phyloP scores from a whole-genome alignment of 139 green algal species.

The Closterium sp. region DNA sequence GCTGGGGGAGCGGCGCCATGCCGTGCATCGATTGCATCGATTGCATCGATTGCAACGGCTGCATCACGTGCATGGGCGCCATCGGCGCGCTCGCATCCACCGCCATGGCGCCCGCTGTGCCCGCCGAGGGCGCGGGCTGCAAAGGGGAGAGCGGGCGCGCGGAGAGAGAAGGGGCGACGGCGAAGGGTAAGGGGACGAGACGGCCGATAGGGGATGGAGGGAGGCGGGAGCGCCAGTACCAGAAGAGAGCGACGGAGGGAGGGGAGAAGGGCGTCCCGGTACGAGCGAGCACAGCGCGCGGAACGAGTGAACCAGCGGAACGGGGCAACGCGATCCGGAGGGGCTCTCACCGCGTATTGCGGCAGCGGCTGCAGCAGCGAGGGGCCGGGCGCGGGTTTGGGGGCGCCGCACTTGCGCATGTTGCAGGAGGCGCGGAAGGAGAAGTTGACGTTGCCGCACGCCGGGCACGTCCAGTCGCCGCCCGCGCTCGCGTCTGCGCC shows the following conservation, averaged over 20 bases:
- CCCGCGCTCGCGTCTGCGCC: slow-evolving; percentile 19
- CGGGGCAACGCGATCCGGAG: neutral
- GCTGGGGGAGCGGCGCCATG: neutral
- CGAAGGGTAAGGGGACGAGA: neutral
- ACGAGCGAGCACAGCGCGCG: too few relatives aligned
- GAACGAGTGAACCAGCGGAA: too few relatives aligned
- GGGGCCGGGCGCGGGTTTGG: slow-evolving; percentile 21
- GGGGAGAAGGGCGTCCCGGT: too few relatives aligned
- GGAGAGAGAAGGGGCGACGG: neutral
- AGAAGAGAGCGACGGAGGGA: too few relatives aligned
- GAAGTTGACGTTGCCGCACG: slow-evolving; percentile 51
- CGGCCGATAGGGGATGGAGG: neutral
- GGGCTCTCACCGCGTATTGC: neutral
- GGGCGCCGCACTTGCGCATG: slow-evolving; percentile 49
- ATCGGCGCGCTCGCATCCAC: neutral
- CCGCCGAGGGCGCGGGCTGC: neutral
- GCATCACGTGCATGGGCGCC: neutral
- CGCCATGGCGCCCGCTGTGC: neutral
- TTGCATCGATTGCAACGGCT: neutral
- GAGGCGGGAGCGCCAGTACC: too few relatives aligned
- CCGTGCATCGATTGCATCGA: neutral
- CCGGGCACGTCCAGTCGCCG: slow-evolving; percentile 47
- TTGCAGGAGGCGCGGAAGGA: slow-evolving; percentile 50
- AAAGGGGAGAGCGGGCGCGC: neutral
- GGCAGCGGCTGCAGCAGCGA: neutral